A percentile compares a stretch with the other conserved stretches of the same genome.
phyloP scores from a whole-genome alignment of 768 basidiomycete species.

The Roridomyces roridus region DNA sequence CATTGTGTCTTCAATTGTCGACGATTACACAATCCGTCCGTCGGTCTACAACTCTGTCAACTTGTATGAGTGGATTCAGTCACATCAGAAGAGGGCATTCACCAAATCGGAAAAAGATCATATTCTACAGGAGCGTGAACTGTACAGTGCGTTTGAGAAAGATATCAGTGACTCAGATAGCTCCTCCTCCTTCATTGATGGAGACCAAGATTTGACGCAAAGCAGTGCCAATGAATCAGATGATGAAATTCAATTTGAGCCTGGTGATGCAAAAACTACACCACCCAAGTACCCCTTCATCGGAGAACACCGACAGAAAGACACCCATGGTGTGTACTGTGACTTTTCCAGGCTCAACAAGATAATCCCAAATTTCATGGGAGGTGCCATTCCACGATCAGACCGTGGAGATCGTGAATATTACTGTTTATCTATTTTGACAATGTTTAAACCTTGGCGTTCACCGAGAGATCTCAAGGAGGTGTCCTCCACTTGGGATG shows the following conservation, averaged over 20 bases:
- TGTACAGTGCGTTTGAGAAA: not conserved
- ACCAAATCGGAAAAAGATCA: not conserved
- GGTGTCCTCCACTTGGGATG: conserved; percentile 23
- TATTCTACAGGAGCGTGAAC: not conserved
- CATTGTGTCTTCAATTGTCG: conserved; percentile 29
- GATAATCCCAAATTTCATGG: conserved; percentile 34
- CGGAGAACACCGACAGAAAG: not conserved
- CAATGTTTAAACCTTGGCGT: conserved; percentile 35
- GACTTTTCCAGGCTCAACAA: not conserved
- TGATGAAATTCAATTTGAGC: not conserved
- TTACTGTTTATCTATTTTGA: conserved; percentile 33
- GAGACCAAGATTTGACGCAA: not conserved
- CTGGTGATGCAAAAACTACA: not conserved
- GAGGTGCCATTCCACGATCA: conserved; percentile 27
- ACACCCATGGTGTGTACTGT: conserved; percentile 2
- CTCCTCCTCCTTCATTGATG: no score
- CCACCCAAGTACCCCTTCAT: not conserved
- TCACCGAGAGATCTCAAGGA: conserved; percentile 26
- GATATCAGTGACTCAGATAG: not conserved
- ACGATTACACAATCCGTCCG: conserved; percentile 29
- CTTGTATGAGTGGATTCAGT: conserved; percentile 29
- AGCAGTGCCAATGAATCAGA: not conserved
- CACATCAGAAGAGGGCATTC: not conserved
- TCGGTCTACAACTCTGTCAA: conserved; percentile 9
- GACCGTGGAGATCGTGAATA: conserved; percentile 38